These are phyloP conservation scores for Entomortierella chlamydospora DNA, from an alignment of 192 early-diverging fungal genomes.

Conservation along the genomic window DNA sequence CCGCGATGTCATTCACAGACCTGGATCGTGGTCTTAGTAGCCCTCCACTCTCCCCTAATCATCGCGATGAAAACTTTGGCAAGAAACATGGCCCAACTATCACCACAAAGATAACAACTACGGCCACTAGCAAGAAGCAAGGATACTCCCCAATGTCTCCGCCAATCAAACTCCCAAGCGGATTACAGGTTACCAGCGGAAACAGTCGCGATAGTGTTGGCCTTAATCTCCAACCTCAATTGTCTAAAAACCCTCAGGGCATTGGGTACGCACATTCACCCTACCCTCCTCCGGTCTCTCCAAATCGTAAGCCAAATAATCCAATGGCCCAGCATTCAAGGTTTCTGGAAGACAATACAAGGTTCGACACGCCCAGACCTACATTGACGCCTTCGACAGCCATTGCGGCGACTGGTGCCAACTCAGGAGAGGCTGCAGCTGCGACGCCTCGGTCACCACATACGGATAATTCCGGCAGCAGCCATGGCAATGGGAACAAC, in stretches of 20 bases:
- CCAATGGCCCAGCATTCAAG: slow-evolving; percentile 38
- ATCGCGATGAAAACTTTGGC: not conserved
- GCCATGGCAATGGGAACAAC: not conserved
- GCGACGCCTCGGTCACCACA: slow-evolving; percentile 25
- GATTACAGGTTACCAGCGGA: slow-evolving; percentile 22
- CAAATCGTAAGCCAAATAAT: slow-evolving; percentile 18
- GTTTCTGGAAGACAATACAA: slow-evolving; percentile 39
- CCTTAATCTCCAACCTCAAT: not conserved
- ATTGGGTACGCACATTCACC: not conserved
- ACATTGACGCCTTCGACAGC: slow-evolving; percentile 15
- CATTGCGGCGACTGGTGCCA: not conserved
- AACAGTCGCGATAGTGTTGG: slow-evolving; percentile 23
- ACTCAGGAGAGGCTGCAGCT: not conserved
- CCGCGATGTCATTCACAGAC: slow-evolving; percentile 34
- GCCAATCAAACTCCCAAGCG: slow-evolving; percentile 16
- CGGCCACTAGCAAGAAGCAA: not conserved
- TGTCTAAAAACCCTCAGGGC: not conserved
- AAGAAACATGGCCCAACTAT: not conserved
- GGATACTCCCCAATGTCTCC: slow-evolving; percentile 8
- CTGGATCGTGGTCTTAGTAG: slow-evolving; percentile 34
- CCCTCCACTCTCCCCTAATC: slow-evolving; percentile 27
- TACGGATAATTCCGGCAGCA: not conserved
- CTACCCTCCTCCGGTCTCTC: slow-evolving; percentile 33
- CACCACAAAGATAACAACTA: not conserved
- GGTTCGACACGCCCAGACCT: slow-evolving; percentile 44